Evolutionary conservation across 129 eudicot species (phyloP), one percentile per base, ranked within the genome.

Genomic region (Escallonia rubra): DNA sequence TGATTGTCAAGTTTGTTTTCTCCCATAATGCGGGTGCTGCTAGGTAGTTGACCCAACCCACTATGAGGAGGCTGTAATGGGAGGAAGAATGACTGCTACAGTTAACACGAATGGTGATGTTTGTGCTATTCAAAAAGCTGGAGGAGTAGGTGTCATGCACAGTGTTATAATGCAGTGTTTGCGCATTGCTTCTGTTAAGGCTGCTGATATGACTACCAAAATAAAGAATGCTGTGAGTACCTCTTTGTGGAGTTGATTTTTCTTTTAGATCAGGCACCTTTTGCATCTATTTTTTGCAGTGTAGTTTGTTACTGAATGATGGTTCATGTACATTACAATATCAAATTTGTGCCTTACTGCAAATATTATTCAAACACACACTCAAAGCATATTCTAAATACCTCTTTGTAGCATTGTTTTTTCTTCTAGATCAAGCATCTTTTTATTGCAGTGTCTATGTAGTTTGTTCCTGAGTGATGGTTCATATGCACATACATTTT

Each of bases 121-220:
- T 63, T 93, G 99, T 84, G 95, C 99, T 68, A 85, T 93, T 75
- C 99, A 93, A 61, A 93, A 93, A 78, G 90, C 92, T 54, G 99
- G 99, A 47, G 99, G 96, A 67, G 95, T 73, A 4, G 99, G 90
- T 57, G 85, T 93, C 62, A 64, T 79, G 78, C 95, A 83, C 60
- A 89, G 87, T 75, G 90, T 82, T 49, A 78, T 93, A 56, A 84
- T 93, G 96, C 95, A 89, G 78, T 93, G 99, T 80, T 76, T 93
- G 73, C 89, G 96, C 49, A 73, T 86, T 69, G 99, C 99, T 65
- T 78, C 92, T 44, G 87, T 84, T 39, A 93, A 93, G 80, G 99
- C 95, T 14, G 82, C 79, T 11, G 99, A 93, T 75, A 77, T 93
- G 54, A 93, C 99, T 4, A 75, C 58, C 78, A 89, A 84, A 66